Conservation (phyloP, 768 basidiomycete species). For the Auricularia sp. region DNA sequence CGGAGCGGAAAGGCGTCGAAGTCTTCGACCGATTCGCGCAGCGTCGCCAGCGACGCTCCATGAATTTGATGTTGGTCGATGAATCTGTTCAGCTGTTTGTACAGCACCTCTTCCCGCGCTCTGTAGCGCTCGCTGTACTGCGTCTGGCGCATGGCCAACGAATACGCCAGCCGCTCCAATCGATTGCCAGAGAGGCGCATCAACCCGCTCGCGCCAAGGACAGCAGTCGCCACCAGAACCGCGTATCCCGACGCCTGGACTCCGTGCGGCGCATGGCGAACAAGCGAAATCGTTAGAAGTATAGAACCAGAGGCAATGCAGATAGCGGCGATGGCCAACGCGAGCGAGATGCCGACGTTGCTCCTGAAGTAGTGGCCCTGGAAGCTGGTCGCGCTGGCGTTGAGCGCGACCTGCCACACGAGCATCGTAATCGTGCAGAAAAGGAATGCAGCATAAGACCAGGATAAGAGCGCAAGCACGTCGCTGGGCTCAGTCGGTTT, state of each 20-base stretch:
- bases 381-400: background rate
- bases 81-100: no score
- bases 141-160: no score
- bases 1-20: no score
- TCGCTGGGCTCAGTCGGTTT: background rate
- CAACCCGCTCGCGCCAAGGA: background rate
- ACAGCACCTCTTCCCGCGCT: no score
- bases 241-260: background rate
- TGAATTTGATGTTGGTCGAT: no score
- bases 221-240: background rate
- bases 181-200: background rate
- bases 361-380: background rate
- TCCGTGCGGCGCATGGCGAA: background rate
- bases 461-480: background rate
- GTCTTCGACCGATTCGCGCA: no score
- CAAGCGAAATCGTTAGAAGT: background rate
- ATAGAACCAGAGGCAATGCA: background rate
- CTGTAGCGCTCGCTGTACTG: no score
- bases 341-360: background rate
- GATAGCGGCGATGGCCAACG: background rate
- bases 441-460: background rate
- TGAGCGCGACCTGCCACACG: background rate
- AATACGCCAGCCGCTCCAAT: no score
- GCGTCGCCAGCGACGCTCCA: no score
- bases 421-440: background rate